Percentiles rank a stretch among this genome's conserved stretches.
These are phyloP conservation scores for Apophysomyces ossiformis DNA, from an alignment of 371 early-diverging fungal species.

Conservation along the genomic window DNA sequence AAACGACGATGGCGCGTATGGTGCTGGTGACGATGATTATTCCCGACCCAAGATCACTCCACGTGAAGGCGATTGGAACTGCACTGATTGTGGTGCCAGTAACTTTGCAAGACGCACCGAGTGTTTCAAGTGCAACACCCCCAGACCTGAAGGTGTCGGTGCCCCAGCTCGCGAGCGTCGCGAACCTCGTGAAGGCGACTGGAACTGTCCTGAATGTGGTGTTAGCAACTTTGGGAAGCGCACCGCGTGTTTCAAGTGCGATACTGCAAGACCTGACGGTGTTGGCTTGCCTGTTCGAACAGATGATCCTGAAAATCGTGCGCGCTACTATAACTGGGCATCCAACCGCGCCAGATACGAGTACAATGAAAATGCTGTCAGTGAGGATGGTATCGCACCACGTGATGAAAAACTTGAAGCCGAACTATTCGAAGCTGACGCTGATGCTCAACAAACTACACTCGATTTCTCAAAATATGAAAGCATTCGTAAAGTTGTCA, in stretches of 20 bases:
- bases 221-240: conserved; percentile 70
- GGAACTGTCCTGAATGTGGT: conserved; percentile 69
- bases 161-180: conserved; percentile 22
- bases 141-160: conserved; percentile 24
- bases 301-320: conserved; percentile 28
- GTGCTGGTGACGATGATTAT: conserved; percentile 9
- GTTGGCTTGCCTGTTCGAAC: conserved; percentile 21
- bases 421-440: conserved; percentile 44
- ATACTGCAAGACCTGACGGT: conserved; percentile 35
- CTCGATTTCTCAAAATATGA: conserved; percentile 61
- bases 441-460: conserved; percentile 52
- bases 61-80: conserved; percentile 74
- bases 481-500: conserved; percentile 51
- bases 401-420: conserved; percentile 46
- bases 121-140: conserved; percentile 70
- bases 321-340: conserved; percentile 55
- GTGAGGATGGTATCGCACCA: conserved; percentile 42
- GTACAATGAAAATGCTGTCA: conserved; percentile 50
- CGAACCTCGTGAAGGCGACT: conserved; percentile 65
- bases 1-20: conserved; percentile 1
- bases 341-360: conserved; percentile 58
- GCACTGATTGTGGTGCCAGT: conserved; percentile 64
- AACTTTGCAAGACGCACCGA: conserved; percentile 68
- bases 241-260: conserved; percentile 71
- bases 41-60: conserved; percentile 13